Evolutionary conservation across 257 asterid species (phyloP).

Genomic region (Apocynum venetum): DNA sequence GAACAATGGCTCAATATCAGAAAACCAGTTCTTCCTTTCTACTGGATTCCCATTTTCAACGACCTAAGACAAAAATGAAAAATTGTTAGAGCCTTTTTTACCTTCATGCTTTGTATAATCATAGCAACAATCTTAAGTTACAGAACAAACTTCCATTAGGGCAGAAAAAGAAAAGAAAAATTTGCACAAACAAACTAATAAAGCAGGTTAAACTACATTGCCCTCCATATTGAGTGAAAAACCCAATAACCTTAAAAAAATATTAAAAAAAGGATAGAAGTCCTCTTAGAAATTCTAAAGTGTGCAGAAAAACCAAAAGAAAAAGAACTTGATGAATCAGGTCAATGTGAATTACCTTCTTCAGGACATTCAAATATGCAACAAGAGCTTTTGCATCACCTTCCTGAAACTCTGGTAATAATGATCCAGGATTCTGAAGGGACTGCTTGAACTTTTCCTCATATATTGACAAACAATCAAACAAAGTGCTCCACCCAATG

Average conservation of each 20-base stretch:
- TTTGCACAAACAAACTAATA: not conserved
- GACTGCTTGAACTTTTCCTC: constrained; percentile 86
- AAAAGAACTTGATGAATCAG: not conserved
- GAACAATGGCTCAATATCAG: constrained; percentile 92
- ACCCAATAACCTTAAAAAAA: not conserved
- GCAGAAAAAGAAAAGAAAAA: not conserved
- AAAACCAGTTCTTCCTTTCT: constrained; percentile 91
- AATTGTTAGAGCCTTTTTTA: not conserved
- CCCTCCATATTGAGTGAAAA: not conserved
- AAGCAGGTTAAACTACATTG: not conserved
- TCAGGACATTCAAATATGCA: constrained; percentile 85
- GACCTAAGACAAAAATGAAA: constrained; percentile 45
- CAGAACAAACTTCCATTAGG: not conserved
- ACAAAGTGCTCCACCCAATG: constrained; percentile 87
- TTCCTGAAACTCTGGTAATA: constrained; percentile 82
- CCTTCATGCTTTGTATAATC: constrained; percentile 4
- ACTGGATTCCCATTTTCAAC: constrained; percentile 73
- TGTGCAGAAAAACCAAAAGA: not conserved
- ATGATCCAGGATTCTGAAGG: constrained; percentile 73
- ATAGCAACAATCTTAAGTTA: not conserved
- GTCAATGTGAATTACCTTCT: constrained; percentile 43
- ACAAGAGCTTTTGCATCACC: constrained; percentile 97
- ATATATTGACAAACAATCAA: constrained; percentile 77
- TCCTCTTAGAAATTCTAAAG: not conserved
- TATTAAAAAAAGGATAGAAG: not conserved